Evolutionary conservation across 176 grass and related monocot genomes (phyloP), one percentile per base, ranked within the genome.

Genomic region (Otatea glauca): DNA sequence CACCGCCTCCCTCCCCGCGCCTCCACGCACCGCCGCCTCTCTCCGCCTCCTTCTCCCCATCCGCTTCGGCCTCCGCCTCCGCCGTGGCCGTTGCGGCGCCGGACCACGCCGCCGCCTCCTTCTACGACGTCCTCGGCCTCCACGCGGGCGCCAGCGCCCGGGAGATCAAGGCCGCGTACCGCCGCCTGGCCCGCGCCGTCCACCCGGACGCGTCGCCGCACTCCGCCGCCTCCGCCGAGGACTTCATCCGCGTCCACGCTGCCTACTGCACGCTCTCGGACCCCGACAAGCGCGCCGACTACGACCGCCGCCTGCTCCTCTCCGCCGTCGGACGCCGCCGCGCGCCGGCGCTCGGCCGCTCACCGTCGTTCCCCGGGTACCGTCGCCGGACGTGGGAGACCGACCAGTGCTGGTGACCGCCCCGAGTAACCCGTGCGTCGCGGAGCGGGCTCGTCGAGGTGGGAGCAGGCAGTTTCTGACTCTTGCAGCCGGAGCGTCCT

Each of bases 101-200:
- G 10, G 79, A 37, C 16, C 48, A 9, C 64, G 41, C 60, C 5
- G 39, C 72, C n/a, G 20, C 61, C 69, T 81, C 86, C 42, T 83
- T 91, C 70, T 94, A 91, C 84, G 92, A 91, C 72, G 84, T 87
- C 14, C 92, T 94, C 21, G 89, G 89, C 60, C 66, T 94, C 74
- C 60, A 74, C 72, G 80, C 84, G 34, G 70, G 83, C 6, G 86
- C 89, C 47, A 94, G 83, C 77, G 21, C 55, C 42, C 23, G 25
- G 12, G 92, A 91, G 50, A 91, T 94, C 86, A 94, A 94, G 89
- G 81, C 81, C 16, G 84, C 89, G 11, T 94, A 94, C 81, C 83
- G 89, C 60, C 80, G 87, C 65, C 87, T 94, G 24, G 92, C 89
- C 0, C 92, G 81, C 60, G 76, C 77, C 60, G 85, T 86, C 60